Base-by-base conservation (phyloP, 139 green algal species). In the Pseudopediastrum boryanum region DNA sequence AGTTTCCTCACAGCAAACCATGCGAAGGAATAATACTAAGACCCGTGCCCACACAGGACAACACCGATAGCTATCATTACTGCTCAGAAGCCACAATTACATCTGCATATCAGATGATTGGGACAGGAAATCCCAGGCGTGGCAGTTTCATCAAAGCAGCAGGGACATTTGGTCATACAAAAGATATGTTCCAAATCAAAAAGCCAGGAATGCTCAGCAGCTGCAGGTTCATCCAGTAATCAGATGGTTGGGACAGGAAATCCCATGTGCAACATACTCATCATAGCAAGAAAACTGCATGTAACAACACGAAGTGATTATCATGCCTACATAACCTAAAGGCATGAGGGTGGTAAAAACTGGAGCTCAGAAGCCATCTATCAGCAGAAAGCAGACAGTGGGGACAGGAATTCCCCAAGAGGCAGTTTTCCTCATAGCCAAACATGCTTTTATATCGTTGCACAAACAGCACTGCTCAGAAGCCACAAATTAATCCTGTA, bases 361-460 rank as follows among this genome's bases (percentile, higher is more conserved):
- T 16, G 21, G 16, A 68, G 59, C 73, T 80, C 73, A 71, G 73
- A 72, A 72, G 42, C 73, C 59, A 39, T 25, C 38, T 3, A 72
- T 61, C 23, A 25, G 41, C 58, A 70, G 42, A 7, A 51, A 31
- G 19, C 31, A 46, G 59, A 71, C 29, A 27, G 27, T 44, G 44
- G 72, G 73, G 73, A 61, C 73, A 80, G 73, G 73, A 80, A 62
- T 51, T 61, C 73, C 73, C 59, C 33, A 31, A 21, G 44, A 41
- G 59, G 73, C 59, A 79, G 8, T 38, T 43, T 21, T 70, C 71
- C 6, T 76, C 68, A 76, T 8, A 44, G 46, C 68, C 66, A 41
- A 8, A 4, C 42, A 39, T 54, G 21, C 6, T n/a, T 38, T 10
- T 25, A 33, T 23, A 25, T 44, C 21, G 25, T 41, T 16, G 5